Evolutionary conservation across 208 protist species (phyloP).

Genomic region (Eutreptiella sp.): DNA sequence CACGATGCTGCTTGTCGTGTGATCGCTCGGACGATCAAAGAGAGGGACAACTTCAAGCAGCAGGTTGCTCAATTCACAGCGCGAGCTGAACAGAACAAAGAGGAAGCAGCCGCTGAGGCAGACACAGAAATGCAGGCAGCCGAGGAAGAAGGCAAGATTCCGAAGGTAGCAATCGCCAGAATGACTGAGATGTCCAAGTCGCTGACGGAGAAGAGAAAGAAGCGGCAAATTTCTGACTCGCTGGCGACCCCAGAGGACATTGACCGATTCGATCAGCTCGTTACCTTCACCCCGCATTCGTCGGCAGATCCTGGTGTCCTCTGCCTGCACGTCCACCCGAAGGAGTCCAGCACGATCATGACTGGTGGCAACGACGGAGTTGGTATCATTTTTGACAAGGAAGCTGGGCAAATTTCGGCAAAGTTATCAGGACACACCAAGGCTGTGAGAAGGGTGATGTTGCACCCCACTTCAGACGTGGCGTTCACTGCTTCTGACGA

Average conservation of each 20-base stretch:
- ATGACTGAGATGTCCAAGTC: slow-evolving; percentile 6
- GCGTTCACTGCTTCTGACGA: slow-evolving; percentile 45
- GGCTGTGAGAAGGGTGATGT: slow-evolving; percentile 35
- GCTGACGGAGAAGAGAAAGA: slow-evolving; percentile 43
- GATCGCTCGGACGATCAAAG: slow-evolving; percentile 86
- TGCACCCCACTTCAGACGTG: slow-evolving; percentile 43
- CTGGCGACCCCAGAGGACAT: slow-evolving; percentile 37
- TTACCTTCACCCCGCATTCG: slow-evolving; percentile 11
- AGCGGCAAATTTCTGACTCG: slow-evolving; percentile 35
- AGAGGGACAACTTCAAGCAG: slow-evolving; percentile 38
- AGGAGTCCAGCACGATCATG: slow-evolving; percentile 21
- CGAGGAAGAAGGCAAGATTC: slow-evolving; percentile 16
- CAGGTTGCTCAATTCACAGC: slow-evolving; percentile 9
- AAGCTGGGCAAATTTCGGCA: slow-evolving; percentile 1
- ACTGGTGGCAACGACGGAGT: slow-evolving; percentile 46
- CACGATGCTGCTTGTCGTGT: slow-evolving; percentile 97
- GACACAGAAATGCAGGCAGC: slow-evolving; percentile 10
- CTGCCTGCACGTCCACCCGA: slow-evolving; percentile 33
- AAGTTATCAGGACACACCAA: slow-evolving; percentile 28
- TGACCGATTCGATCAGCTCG: background rate
- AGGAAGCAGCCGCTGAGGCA: too few species aligned
- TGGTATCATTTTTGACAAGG: slow-evolving; percentile 47
- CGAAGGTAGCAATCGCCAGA: background rate
- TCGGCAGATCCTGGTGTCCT: slow-evolving; percentile 19
- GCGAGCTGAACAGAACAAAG: slow-evolving; percentile 20